Conservation (phyloP, 2,329 filamentous ascomycete species). For the Xylaria polymorpha region DNA sequence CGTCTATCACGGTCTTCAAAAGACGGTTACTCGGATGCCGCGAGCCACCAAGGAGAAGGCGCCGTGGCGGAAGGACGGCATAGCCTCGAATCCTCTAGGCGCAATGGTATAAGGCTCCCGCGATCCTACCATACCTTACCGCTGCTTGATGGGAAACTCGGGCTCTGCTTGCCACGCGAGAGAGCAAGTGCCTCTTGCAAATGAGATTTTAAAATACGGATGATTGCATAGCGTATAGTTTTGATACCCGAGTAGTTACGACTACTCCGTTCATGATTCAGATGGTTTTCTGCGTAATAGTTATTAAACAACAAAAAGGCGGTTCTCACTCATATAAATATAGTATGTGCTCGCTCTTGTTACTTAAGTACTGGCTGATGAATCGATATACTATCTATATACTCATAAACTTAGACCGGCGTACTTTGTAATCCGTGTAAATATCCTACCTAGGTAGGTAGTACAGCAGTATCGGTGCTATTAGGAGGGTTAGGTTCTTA, state of each 20-base stretch:
- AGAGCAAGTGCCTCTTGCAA: constrained; percentile 6
- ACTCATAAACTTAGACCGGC: background rate
- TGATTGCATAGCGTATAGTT: constrained; percentile 36
- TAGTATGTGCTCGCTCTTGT: background rate
- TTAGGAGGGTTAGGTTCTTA: too few relatives aligned
- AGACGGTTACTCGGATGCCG: constrained; percentile 1
- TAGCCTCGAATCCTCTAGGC: background rate
- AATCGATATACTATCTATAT: background rate
- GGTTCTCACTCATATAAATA: background rate
- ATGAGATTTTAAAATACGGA: constrained; percentile 14
- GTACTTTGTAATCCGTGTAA: background rate
- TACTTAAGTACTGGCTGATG: too few relatives aligned
- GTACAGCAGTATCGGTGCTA: too few relatives aligned
- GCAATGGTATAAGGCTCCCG: background rate
- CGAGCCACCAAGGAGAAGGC: background rate
- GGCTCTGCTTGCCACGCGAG: background rate
- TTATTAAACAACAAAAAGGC: background rate
- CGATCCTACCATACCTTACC: background rate
- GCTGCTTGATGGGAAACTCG: background rate
- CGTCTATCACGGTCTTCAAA: constrained; percentile 3
- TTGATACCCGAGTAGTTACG: constrained; percentile 37
- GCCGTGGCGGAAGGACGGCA: background rate
- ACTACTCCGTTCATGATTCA: constrained; percentile 29
- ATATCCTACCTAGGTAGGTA: too few relatives aligned
- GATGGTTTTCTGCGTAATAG: background rate